Evolutionary conservation across 2,329 filamentous ascomycete species (phyloP).

Genomic region (Diaporthe destruens): DNA sequence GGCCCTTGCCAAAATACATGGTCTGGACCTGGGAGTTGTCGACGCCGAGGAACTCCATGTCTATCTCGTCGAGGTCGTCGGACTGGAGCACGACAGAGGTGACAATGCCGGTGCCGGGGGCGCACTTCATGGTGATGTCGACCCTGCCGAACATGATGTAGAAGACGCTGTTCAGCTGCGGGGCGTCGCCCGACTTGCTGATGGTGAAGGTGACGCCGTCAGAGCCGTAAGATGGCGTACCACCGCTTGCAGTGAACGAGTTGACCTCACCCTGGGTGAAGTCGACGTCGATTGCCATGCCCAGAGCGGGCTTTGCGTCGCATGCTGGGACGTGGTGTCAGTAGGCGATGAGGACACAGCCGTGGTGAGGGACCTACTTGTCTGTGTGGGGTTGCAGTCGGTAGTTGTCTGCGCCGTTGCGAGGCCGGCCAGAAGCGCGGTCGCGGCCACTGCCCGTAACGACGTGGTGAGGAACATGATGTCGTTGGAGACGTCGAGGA

Average conservation of each 20-base stretch:
- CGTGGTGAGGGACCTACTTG: conserved; percentile 44
- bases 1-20: conserved; percentile 97
- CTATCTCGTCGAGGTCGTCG: conserved; percentile 94
- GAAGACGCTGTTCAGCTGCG: conserved; percentile 89
- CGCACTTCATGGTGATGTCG: conserved; percentile 85
- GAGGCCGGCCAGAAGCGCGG: conserved; percentile 42
- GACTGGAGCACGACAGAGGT: conserved; percentile 93
- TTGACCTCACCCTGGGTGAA: conserved; percentile 83
- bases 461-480: conserved; percentile 44
- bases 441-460: conserved; percentile 42
- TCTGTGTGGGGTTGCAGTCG: conserved; percentile 49
- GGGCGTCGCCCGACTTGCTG: conserved; percentile 81
- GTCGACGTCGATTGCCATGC: conserved; percentile 85
- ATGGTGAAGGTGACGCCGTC: conserved; percentile 89
- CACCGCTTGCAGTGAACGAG: conserved; percentile 78
- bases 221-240: conserved; percentile 77
- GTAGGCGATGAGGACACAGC: background rate
- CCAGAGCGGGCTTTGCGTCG: conserved; percentile 82
- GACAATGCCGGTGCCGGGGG: conserved; percentile 91
- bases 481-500: background rate
- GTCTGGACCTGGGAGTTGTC: conserved; percentile 84
- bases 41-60: conserved; percentile 94
- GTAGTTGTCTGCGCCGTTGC: conserved; percentile 51
- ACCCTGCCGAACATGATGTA: conserved; percentile 99
- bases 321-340: conserved; percentile 66